Evolutionary conservation across 306 rosid species (phyloP), one percentile per base, ranked within the genome.

Genomic region (Sindora glabra): DNA sequence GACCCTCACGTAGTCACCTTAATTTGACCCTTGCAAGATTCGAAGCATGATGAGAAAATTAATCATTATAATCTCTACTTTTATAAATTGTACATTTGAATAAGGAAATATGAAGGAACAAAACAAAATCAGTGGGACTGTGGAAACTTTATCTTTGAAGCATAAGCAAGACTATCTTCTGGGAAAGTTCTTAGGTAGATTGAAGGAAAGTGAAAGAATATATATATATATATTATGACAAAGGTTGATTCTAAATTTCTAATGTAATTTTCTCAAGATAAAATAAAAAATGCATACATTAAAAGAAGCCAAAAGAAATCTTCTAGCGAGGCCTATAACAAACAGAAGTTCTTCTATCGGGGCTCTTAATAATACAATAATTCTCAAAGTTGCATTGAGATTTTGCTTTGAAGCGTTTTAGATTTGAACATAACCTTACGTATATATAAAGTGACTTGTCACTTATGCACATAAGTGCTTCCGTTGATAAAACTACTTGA

Each of bases 231-330:
- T 33, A 53, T n/a, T 14, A 24, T 13, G 46, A 36, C 36, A 46
- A 50, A 63, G 39, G 30, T 32, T 26, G 60, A 71, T 64, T 71
- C 71, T n/a, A n/a, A n/a, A n/a, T n/a, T n/a, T n/a, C n/a, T 56
- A 49, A 24, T 47, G 53, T 49, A 21, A n/a, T 47, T 67, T 69
- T 68, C 48, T 53, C 21, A 73, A 58, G 55, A 65, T 26, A 64
- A 23, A 36, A 46, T n/a, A n/a, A n/a, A n/a, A n/a, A n/a, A n/a
- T n/a, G n/a, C n/a, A n/a, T 70, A 79, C 73, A 67, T 76, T 45
- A 76, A 76, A 76, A 70, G 69, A 36, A 65, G 71, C 67, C 74
- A 70, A 74, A 63, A 64, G 76, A 65, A n/a, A n/a, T n/a, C n/a
- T n/a, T n/a, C n/a, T 57, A 32, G 39, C 38, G 53, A 36, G 34